Conservation (phyloP, 2,329 filamentous ascomycete species). For the Mollisiaceae sp. region DNA sequence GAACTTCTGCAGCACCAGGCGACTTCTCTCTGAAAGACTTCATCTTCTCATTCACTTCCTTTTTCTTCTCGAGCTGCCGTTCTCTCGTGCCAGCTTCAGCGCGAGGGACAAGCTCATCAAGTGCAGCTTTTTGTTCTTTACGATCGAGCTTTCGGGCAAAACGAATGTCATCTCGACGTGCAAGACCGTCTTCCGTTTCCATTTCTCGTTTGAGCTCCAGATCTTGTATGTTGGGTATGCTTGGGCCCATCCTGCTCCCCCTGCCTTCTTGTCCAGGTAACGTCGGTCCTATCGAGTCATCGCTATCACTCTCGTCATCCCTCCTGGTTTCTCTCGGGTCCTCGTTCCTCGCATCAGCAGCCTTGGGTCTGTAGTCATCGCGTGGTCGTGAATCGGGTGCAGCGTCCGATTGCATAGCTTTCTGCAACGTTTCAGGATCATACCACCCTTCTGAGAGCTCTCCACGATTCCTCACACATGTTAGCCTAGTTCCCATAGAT, state of each 20-base stretch:
- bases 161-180: conserved; percentile 57
- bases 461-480: conserved; percentile 72
- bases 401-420: conserved; percentile 35
- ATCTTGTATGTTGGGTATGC: conserved; percentile 76
- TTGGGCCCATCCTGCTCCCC: conserved; percentile 52
- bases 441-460: conserved; percentile 94
- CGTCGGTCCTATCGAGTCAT: conserved; percentile 52
- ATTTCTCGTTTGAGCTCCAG: conserved; percentile 63
- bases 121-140: conserved; percentile 67
- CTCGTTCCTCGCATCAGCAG: conserved; percentile 5
- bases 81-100: conserved; percentile 84
- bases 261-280: conserved; percentile 45
- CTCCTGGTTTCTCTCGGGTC: conserved; percentile 10
- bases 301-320: conserved; percentile 37
- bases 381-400: conserved; percentile 19
- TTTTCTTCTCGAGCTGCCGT: conserved; percentile 84
- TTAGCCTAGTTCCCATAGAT: conserved; percentile 46
- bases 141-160: conserved; percentile 68
- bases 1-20: conserved; percentile 66
- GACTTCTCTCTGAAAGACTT: conserved; percentile 73
- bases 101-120: conserved; percentile 83
- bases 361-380: conserved; percentile 24
- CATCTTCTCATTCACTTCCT: conserved; percentile 73
- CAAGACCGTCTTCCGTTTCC: conserved; percentile 53
- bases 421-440: conserved; percentile 66